Percentiles rank a stretch among this genome's conserved stretches.
phyloP scores from a whole-genome alignment of 2,329 filamentous ascomycete species.

The Microascus cirrosus region DNA sequence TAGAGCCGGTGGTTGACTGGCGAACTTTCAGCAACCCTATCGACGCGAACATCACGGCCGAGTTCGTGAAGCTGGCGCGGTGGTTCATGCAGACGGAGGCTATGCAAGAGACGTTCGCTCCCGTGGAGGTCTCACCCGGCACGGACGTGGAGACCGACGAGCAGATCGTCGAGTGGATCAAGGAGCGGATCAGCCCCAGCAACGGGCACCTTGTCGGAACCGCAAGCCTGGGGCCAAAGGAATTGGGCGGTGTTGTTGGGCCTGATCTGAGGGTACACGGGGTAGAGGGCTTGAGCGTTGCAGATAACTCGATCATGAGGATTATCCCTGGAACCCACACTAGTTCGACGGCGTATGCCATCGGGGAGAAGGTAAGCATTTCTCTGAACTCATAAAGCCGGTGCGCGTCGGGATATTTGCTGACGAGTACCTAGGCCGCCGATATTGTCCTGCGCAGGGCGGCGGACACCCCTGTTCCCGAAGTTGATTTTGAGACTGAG shows the following conservation, averaged over 20 bases:
- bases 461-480: background rate
- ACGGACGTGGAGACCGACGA: conserved; percentile 17
- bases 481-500: background rate
- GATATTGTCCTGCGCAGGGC: conserved; percentile 8
- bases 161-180: conserved; percentile 11
- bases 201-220: conserved; percentile 9
- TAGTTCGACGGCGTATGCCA: conserved; percentile 32
- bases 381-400: background rate
- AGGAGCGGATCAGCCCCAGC: conserved; percentile 6
- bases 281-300: conserved; percentile 23
- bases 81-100: conserved; percentile 17
- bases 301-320: conserved; percentile 27
- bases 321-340: conserved; percentile 28
- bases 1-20: conserved; percentile 37
- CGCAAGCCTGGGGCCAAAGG: conserved; percentile 6
- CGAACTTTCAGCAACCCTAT: conserved; percentile 32
- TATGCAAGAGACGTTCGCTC: conserved; percentile 19
- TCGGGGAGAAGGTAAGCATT: conserved; percentile 22
- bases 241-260: conserved; percentile 8
- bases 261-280: conserved; percentile 24
- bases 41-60: conserved; percentile 34
- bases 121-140: conserved; percentile 23
- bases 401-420: background rate
- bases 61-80: conserved; percentile 25
- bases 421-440: conserved; percentile 10